Evolutionary conservation across 139 green algal genomes (phyloP).

Genomic region (Raphidocelis subcapitata): DNA sequence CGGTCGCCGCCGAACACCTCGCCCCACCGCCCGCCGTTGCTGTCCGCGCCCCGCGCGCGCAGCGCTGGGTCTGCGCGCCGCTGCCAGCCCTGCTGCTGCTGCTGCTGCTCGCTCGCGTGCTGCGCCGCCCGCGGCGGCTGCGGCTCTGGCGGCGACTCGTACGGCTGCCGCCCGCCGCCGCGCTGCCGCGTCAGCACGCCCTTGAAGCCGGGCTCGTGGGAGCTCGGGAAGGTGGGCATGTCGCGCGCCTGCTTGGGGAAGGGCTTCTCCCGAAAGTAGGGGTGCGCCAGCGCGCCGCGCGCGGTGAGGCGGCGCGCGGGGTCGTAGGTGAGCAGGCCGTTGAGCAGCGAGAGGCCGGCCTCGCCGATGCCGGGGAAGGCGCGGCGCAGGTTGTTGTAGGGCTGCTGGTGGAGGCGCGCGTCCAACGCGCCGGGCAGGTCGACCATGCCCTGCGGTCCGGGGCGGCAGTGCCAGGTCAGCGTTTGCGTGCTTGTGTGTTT

Average conservation of each 20-base stretch:
- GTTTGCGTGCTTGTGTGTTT: not conserved
- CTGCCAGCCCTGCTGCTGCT: too few relatives aligned
- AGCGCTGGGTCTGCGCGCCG: too few relatives aligned
- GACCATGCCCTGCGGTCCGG: slow-evolving; percentile 35
- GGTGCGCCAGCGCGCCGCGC: slow-evolving; percentile 42
- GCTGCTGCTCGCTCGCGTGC: too few relatives aligned
- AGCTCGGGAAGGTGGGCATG: too few relatives aligned
- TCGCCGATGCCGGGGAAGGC: slow-evolving; percentile 41
- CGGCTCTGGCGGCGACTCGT: too few relatives aligned
- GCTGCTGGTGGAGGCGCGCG: slow-evolving; percentile 62
- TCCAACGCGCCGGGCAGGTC: slow-evolving; percentile 33
- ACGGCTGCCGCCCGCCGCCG: too few relatives aligned
- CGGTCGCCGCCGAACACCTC: too few relatives aligned
- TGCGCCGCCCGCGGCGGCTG: too few relatives aligned
- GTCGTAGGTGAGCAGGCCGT: slow-evolving; percentile 58
- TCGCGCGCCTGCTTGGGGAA: not conserved
- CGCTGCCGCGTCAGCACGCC: too few relatives aligned
- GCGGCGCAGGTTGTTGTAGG: slow-evolving; percentile 65
- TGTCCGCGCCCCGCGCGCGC: too few relatives aligned
- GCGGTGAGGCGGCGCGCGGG: slow-evolving; percentile 48
- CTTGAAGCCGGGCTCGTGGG: too few relatives aligned
- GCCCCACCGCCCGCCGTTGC: too few relatives aligned
- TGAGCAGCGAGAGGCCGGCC: slow-evolving; percentile 59
- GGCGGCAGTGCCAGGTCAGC: not conserved
- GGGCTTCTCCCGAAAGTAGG: slow-evolving; percentile 49